Evolutionary conservation across 345 rosid genomes (phyloP).

Genomic region (Anacardium occidentale): DNA sequence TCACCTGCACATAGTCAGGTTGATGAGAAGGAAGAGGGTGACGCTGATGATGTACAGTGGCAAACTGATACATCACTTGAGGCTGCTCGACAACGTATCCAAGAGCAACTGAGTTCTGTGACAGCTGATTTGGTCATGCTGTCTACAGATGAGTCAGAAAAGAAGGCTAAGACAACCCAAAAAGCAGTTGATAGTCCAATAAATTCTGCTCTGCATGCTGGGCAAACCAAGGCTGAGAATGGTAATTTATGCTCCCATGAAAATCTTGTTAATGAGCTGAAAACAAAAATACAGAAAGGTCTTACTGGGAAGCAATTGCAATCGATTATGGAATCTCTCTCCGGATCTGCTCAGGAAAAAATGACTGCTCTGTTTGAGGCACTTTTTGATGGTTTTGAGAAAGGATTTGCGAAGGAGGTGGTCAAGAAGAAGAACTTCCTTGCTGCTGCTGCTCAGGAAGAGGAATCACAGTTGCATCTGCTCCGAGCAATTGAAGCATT

Average conservation of each 20-base stretch:
- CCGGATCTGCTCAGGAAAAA: constrained; percentile 42
- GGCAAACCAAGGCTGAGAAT: constrained; percentile 31
- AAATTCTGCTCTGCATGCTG: constrained; percentile 21
- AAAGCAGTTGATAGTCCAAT: constrained; percentile 29
- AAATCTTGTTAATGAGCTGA: constrained; percentile 38
- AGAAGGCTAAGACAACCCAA: constrained; percentile 31
- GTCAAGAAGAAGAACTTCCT: constrained; percentile 46
- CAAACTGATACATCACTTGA: constrained; percentile 71
- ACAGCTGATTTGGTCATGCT: constrained; percentile 82
- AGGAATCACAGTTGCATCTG: constrained; percentile 43
- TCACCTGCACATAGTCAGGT: constrained; percentile 47
- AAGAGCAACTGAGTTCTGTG: constrained; percentile 58
- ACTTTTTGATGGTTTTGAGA: constrained; percentile 45
- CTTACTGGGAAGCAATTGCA: constrained; percentile 35
- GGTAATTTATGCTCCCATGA: constrained; percentile 24
- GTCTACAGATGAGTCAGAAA: constrained; percentile 41
- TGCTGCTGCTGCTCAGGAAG: constrained; percentile 40
- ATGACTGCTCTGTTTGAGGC: constrained; percentile 47
- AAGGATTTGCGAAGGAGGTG: constrained; percentile 52
- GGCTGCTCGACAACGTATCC: constrained; percentile 64
- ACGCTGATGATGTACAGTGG: constrained; percentile 59
- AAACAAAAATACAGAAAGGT: constrained; percentile 34
- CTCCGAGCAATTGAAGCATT: constrained; percentile 48
- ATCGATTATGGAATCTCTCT: constrained; percentile 25
- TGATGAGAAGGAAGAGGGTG: constrained; percentile 47